A percentile compares a stretch with the other conserved stretches of the same genome.
Conservation (phyloP, 306 rosid genomes). For the Senna tora region DNA sequence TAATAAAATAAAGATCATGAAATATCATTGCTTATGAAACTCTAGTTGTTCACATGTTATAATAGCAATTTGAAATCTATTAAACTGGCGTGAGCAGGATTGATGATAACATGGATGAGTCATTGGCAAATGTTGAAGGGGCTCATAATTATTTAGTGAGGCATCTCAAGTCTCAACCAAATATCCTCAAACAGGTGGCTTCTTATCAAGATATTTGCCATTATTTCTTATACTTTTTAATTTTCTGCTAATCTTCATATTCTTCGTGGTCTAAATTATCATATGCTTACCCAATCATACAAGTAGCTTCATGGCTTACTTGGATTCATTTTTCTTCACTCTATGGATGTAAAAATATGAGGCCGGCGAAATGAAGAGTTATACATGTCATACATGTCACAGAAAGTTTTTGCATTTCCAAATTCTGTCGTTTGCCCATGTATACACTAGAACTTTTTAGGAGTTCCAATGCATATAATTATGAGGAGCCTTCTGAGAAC, state of each 20-base stretch:
- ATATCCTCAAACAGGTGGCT: constrained; percentile 95
- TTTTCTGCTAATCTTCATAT: constrained; percentile 73
- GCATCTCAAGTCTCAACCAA: constrained; percentile 79
- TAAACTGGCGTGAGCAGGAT: constrained; percentile 61
- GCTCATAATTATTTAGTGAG: constrained; percentile 83
- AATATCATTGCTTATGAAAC: constrained; percentile 1
- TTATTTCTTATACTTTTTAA: constrained; percentile 73
- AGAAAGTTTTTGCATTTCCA: constrained; percentile 24
- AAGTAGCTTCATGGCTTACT: constrained; percentile 30
- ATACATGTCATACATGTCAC: constrained; percentile 29
- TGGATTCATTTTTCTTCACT: constrained; percentile 30
- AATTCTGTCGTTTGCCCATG: constrained; percentile 29
- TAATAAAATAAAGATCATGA: neutral
- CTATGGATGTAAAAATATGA: constrained; percentile 24
- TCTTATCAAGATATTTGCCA: constrained; percentile 76
- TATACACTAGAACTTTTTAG: constrained; percentile 6
- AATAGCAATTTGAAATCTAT: constrained; percentile 35
- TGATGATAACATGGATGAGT: constrained; percentile 92
- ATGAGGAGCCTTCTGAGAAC: constrained; percentile 33
- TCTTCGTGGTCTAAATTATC: constrained; percentile 73
- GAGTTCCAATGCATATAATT: constrained; percentile 33
- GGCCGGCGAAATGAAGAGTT: constrained; percentile 36
- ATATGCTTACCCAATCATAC: constrained; percentile 15
- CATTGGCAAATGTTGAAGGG: constrained; percentile 89
- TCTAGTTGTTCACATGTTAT: constrained; percentile 19